Base-by-base conservation (phyloP, 2,329 filamentous ascomycete species). In the Clarireedia paspali region DNA sequence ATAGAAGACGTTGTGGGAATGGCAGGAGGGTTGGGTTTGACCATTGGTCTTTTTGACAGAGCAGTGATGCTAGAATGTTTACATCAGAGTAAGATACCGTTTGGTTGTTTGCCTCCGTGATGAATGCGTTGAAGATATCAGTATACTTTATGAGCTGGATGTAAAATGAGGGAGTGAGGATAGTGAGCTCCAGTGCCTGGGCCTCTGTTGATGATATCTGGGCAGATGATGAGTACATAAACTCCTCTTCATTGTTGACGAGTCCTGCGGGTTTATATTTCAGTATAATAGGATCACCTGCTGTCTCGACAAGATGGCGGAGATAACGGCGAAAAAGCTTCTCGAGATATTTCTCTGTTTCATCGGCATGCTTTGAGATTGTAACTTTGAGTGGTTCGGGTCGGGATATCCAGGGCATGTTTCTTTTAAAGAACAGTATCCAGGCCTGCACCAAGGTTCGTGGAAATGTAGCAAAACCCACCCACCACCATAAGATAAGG, bases 121-220 rank as follows among this genome's bases (percentile, higher is more conserved):
- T 34, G 10, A 53, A 23, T n/a, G 20, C 55, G 30, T 40, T 12
- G 9, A 53, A 3, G 9, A 39, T 23, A 12, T 57, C 44, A 15
- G 79, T 73, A 64, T 88, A 87, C 60, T 80, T 76, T 0, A 83
- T 74, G 48, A 88, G 83, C 27, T 84, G 77, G 12, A 79, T 76
- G 71, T 89, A 89, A 65, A 89, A 89, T 0, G 72, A 74, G 0
- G 86, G 85, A 0, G 82, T 85, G 20, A 86, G 68, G 4, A 88
- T 72, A 53, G 77, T 77, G 48, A 88, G 71, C 45, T 80, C 78
- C 5, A 87, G 50, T 68, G 57, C 42, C 23, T 75, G 57, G 2
- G 53, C 51, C 2, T 57, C 40, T 2, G 58, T 50, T 12, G 48
- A 53, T 0, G 62, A 53, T 2, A 63, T 51, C 10, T 57, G 53